phyloP scores from a whole-genome alignment of 2,329 filamentous ascomycete species.

The Neofusicoccum parvum region DNA sequence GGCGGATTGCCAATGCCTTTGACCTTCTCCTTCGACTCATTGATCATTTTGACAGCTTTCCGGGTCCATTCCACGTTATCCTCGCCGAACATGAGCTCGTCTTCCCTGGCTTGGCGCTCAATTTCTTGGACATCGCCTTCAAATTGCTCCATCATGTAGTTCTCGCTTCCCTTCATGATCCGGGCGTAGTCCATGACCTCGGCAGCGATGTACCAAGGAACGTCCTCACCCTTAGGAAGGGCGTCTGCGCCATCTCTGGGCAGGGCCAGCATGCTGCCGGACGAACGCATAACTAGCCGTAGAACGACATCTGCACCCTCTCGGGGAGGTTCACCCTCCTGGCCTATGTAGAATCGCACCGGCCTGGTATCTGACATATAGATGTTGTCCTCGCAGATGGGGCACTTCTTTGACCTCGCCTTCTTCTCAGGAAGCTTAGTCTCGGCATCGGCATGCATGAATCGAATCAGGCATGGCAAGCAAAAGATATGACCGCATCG shows the following conservation, averaged over 20 bases:
- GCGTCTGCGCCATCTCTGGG: conserved; percentile 79
- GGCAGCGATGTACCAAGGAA: conserved; percentile 93
- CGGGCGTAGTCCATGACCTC: conserved; percentile 94
- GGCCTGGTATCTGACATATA: conserved; percentile 88
- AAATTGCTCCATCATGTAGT: conserved; percentile 83
- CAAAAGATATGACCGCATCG: conserved; percentile 98
- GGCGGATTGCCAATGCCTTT: conserved; percentile 68
- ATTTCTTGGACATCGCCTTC: conserved; percentile 77
- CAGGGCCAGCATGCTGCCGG: conserved; percentile 81
- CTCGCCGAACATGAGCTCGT: conserved; percentile 88
- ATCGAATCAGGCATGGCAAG: conserved; percentile 87
- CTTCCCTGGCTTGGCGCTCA: conserved; percentile 76
- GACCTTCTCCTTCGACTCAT: conserved; percentile 74
- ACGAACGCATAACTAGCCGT: conserved; percentile 77
- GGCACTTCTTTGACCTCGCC: conserved; percentile 88
- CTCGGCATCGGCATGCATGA: conserved; percentile 84
- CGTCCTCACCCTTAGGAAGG: conserved; percentile 69
- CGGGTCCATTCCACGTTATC: conserved; percentile 84
- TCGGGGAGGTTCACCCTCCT: conserved; percentile 77
- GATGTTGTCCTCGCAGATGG: conserved; percentile 92
- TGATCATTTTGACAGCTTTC: conserved; percentile 76
- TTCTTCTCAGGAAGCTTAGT: conserved; percentile 65
- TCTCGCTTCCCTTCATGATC: conserved; percentile 89
- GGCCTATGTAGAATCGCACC: conserved; percentile 86
- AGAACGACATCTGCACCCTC: conserved; percentile 90